Percentiles rank a stretch among this genome's conserved stretches.
Conservation (phyloP, 257 asterid species). For the Oldenlandia corymbosa region DNA sequence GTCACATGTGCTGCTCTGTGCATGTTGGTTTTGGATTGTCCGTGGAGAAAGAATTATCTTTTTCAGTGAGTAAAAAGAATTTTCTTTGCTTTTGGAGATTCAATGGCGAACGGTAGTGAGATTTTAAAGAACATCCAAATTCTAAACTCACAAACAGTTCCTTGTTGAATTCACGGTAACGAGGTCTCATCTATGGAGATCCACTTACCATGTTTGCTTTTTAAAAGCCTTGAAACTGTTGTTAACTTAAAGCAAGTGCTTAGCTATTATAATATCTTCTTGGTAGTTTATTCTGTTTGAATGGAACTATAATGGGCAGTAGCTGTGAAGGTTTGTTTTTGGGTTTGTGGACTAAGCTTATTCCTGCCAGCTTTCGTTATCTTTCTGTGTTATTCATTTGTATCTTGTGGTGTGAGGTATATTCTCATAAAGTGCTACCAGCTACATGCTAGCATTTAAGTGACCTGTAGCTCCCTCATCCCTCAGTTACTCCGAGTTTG, state of each 20-base stretch:
- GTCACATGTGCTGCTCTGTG: background rate
- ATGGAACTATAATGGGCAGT: background rate
- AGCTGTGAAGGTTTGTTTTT: background rate
- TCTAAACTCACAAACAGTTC: background rate
- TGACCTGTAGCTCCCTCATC: background rate
- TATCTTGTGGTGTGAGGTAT: background rate
- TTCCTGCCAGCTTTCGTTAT: background rate
- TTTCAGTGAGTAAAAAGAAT: background rate
- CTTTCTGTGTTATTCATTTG: too few relatives aligned
- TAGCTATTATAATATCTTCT: background rate
- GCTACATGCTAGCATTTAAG: background rate
- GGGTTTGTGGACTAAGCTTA: background rate
- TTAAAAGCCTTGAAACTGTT: background rate
- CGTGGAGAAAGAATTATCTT: too few relatives aligned
- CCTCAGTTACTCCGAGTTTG: background rate
- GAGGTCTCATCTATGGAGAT: background rate
- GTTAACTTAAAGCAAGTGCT: background rate
- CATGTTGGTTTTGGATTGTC: conserved; percentile 1
- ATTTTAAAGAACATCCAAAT: too few relatives aligned
- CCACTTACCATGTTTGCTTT: background rate
- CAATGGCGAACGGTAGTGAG: too few relatives aligned
- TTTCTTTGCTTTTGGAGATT: too few relatives aligned
- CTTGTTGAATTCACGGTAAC: background rate
- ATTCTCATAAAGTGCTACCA: background rate
- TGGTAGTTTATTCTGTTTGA: background rate